Percentiles rank a stretch among this genome's conserved stretches.
phyloP scores from a whole-genome alignment of 345 rosid species.

The Erysimum cheiranthoides region DNA sequence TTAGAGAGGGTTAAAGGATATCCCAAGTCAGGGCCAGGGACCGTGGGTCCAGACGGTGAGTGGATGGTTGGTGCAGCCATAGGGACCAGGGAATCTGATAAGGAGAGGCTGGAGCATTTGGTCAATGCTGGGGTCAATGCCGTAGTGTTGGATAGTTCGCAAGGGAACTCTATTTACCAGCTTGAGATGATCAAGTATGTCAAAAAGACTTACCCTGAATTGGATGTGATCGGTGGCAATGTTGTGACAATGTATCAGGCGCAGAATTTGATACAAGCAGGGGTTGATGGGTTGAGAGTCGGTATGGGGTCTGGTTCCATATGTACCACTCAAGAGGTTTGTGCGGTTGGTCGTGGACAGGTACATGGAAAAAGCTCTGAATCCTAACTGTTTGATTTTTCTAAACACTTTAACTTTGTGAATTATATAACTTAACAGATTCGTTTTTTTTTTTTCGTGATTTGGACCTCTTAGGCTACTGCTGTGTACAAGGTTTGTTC shows the following conservation, averaged over 20 bases:
- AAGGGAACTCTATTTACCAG: slow-evolving; percentile 88
- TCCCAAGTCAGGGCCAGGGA: slow-evolving; percentile 71
- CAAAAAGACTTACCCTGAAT: slow-evolving; percentile 66
- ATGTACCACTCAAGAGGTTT: slow-evolving; percentile 96
- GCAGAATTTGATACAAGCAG: slow-evolving; percentile 80
- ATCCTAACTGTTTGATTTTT: not conserved
- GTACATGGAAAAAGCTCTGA: slow-evolving; percentile 46
- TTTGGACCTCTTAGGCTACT: slow-evolving; percentile 65
- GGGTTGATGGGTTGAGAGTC: slow-evolving; percentile 84
- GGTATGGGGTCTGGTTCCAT: slow-evolving; percentile 99
- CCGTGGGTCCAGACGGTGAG: slow-evolving; percentile 72
- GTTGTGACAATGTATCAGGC: slow-evolving; percentile 89
- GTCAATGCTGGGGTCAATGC: slow-evolving; percentile 74
- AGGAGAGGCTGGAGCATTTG: slow-evolving; percentile 78
- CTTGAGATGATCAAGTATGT: slow-evolving; percentile 84
- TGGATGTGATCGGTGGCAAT: slow-evolving; percentile 93
- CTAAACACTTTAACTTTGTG: slow-evolving; percentile 11
- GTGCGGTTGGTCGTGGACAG: slow-evolving; percentile 97
- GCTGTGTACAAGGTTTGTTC: slow-evolving; percentile 95
- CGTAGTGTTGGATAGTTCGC: slow-evolving; percentile 88
- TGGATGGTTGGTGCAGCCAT: slow-evolving; percentile 96
- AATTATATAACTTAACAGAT: not conserved
- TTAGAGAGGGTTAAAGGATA: slow-evolving; percentile 73
- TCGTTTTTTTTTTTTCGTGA: not conserved
- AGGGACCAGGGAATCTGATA: slow-evolving; percentile 82